phyloP scores from a whole-genome alignment of 495 filamentous ascomycete genomes.

The Bryoglossum gracile region DNA sequence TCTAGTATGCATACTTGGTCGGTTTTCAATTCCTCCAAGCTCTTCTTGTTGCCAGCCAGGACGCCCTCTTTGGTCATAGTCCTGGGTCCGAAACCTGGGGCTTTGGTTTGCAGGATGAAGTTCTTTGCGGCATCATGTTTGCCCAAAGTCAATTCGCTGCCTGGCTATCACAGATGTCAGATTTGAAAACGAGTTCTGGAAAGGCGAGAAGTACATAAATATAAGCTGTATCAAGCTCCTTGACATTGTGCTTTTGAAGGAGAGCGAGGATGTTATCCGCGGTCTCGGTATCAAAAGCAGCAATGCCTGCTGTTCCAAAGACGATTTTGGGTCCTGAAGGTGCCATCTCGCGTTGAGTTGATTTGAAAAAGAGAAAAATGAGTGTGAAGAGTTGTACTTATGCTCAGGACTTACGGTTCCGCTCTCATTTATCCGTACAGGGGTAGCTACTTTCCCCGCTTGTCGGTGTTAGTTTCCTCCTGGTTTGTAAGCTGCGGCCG shows the following conservation, averaged over 20 bases:
- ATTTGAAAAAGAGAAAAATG: background rate
- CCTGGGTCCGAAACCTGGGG: constrained; percentile 22
- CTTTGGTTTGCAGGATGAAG: constrained; percentile 35
- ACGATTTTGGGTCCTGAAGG: background rate
- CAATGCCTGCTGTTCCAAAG: constrained; percentile 10
- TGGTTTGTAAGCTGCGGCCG: too few species aligned
- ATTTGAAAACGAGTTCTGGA: background rate
- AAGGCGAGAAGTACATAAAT: constrained; percentile 24
- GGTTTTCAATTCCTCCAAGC: constrained; percentile 27
- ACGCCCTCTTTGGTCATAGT: constrained; percentile 26
- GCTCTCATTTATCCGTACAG: too few species aligned
- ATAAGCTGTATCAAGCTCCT: constrained; percentile 31
- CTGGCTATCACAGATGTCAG: constrained; percentile 5
- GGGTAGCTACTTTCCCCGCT: too few species aligned
- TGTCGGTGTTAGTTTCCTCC: too few species aligned
- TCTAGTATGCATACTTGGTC: constrained; percentile 20
- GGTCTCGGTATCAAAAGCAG: background rate
- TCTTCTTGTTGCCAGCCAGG: constrained; percentile 26
- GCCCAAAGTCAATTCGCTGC: constrained; percentile 30
- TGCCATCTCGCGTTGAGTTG: background rate
- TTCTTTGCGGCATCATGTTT: constrained; percentile 22
- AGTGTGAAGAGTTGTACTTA: too few species aligned
- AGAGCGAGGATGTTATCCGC: constrained; percentile 16
- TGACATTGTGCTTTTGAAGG: constrained; percentile 28
- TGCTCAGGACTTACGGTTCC: too few species aligned